Evolutionary conservation across 352 stramenopile genomes (phyloP), one percentile per base, ranked within the genome.

Genomic region (Phytophthora hybrid): DNA sequence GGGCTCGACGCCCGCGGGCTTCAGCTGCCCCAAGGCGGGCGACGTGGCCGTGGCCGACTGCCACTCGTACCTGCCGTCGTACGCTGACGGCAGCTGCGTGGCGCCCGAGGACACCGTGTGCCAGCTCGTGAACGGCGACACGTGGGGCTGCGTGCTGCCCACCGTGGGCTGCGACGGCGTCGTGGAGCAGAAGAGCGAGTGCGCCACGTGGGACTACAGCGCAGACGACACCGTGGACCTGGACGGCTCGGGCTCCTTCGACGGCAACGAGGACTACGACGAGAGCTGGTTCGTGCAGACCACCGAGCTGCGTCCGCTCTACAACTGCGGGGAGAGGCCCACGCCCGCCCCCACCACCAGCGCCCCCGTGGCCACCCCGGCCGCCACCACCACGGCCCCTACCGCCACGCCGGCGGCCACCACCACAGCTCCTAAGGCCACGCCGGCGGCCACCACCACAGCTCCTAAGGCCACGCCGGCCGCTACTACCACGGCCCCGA

Each of bases 61-160:
- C 54, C 69, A 79, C 46, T 39, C 71, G 37, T 81, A 82, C 60
- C 67, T 88, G 14, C 74, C 79, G 32, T 84, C 81, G 37, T 84
- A 75, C 37, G 14, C 64, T 16, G 57, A 47, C 21, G 62, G 62
- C 0, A 68, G 21, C 3, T 88, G 81, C 39, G 59, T 88, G 9
- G 73, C 77, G 0, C 79, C 71, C 3, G 81, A 88, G 41, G 73
- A 85, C 52, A 73, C 81, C 13, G 64, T 78, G 51, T 88, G 81
- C 61, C 70, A 76, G 9, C 39, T 79, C 39, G 71, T 88, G 34
- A 69, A 64, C 23, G 66, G 41, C 2, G 67, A 74, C 47, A 79
- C 78, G 21, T 88, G 80, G 80, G 78, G 80, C 51, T 88, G 81
- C 32, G 76, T 82, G 4, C 72, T 89, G 29, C 79, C 82, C 16